Conservation (phyloP, 208 protist genomes). For the Lotmaria passim region DNA sequence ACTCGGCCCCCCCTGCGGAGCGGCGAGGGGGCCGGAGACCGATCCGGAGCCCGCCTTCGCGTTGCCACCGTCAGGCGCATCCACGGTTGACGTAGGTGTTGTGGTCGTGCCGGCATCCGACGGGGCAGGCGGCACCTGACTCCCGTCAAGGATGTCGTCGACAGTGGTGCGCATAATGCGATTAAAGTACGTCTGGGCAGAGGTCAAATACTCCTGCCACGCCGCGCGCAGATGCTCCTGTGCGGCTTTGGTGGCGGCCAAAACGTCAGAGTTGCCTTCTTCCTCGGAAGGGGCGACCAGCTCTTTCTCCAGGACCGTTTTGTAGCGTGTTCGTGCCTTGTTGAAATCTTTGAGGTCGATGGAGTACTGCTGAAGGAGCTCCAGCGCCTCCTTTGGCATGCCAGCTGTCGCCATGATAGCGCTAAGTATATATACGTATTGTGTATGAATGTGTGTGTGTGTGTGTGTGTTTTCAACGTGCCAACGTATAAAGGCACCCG, state of each 20-base stretch:
- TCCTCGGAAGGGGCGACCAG: slow-evolving; percentile 34
- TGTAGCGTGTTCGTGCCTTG: slow-evolving; percentile 68
- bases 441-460: slow-evolving; percentile 6
- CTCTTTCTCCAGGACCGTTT: slow-evolving; percentile 44
- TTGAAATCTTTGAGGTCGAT: slow-evolving; percentile 84
- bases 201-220: slow-evolving; percentile 61
- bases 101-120: neutral
- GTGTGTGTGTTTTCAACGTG: slow-evolving; percentile 12
- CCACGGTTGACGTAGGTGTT: neutral
- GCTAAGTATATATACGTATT: neutral
- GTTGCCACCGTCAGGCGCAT: neutral
- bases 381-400: slow-evolving; percentile 53
- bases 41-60: slow-evolving; percentile 19
- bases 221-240: slow-evolving; percentile 46
- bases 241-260: slow-evolving; percentile 34
- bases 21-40: slow-evolving; percentile 11
- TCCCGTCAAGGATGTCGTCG: slow-evolving; percentile 29
- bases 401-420: slow-evolving; percentile 52
- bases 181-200: slow-evolving; percentile 54
- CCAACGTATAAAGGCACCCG: no score
- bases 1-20: neutral
- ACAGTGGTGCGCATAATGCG: slow-evolving; percentile 29
- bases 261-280: slow-evolving; percentile 39
- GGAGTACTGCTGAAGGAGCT: slow-evolving; percentile 67
- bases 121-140: slow-evolving; percentile 1